These are phyloP conservation scores for Picochlorum sp. DNA, from an alignment of 139 green algal species.

Conservation along the genomic window DNA sequence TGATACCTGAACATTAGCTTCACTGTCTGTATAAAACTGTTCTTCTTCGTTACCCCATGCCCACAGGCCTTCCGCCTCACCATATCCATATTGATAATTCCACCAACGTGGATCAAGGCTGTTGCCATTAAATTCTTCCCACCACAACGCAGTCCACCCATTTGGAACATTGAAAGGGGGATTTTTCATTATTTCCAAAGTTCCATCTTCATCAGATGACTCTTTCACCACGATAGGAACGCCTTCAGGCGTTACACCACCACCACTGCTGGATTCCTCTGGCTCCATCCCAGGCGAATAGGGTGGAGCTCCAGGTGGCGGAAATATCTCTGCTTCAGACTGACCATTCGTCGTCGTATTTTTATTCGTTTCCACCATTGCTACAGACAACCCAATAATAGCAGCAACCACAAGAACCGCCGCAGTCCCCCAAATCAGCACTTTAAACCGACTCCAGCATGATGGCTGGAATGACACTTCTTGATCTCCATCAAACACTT, in stretches of 20 bases:
- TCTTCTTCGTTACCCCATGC: slow-evolving; percentile 33
- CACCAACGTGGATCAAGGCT: slow-evolving; percentile 9
- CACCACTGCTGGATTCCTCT: too few species aligned
- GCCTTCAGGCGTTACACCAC: neutral
- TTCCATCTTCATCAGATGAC: slow-evolving; percentile 3
- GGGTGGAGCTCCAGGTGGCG: too few species aligned
- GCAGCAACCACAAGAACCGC: slow-evolving; percentile 9
- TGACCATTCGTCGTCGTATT: neutral
- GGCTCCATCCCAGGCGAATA: too few species aligned
- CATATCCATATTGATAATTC: slow-evolving; percentile 17
- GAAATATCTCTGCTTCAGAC: too few species aligned
- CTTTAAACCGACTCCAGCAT: slow-evolving; percentile 16
- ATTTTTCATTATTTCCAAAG: slow-evolving; percentile 4
- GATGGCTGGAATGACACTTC: slow-evolving; percentile 2
- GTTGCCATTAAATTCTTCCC: slow-evolving; percentile 27
- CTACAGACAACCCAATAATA: slow-evolving; percentile 12
- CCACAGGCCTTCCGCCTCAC: slow-evolving; percentile 16
- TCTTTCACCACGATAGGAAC: neutral
- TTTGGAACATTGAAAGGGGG: slow-evolving; percentile 4
- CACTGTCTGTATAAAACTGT: slow-evolving; percentile 22
- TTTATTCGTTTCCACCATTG: slow-evolving; percentile 7
- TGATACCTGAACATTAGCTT: slow-evolving; percentile 29
- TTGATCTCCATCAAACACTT: neutral
- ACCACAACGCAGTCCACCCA: slow-evolving; percentile 7
- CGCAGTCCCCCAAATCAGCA: slow-evolving; percentile 13